phyloP scores from a whole-genome alignment of 139 green algal genomes.

The Zygnema cylindricum region DNA sequence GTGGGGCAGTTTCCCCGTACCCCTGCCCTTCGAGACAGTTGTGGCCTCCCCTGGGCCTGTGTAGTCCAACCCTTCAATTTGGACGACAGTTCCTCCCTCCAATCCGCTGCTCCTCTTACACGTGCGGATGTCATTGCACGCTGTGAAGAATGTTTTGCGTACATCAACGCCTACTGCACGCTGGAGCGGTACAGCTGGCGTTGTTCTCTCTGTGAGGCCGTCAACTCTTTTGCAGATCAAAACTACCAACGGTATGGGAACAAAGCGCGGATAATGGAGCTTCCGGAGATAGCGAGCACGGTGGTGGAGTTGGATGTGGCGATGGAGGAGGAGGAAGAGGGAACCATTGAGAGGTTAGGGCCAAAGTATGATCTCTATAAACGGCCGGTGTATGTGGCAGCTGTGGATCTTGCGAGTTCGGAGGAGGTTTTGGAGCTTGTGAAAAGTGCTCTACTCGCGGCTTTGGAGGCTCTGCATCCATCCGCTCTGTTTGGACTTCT shows the following conservation, averaged over 20 bases:
- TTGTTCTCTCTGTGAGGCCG: conserved; percentile 77
- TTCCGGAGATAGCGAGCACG: conserved; percentile 69
- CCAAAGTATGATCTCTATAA: conserved; percentile 38
- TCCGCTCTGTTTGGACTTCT: conserved; percentile 66
- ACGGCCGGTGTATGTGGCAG: conserved; percentile 72
- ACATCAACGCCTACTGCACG: conserved; percentile 58
- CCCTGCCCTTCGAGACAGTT: conserved; percentile 68
- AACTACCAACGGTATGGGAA: conserved; percentile 42
- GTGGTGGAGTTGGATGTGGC: conserved; percentile 71
- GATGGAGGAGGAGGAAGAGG: conserved; percentile 22
- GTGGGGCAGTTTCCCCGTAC: conserved; percentile 43
- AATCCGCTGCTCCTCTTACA: conserved; percentile 22
- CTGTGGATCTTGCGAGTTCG: conserved; percentile 69
- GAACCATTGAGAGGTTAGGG: not conserved
- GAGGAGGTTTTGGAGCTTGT: conserved; percentile 82
- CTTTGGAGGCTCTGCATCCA: conserved; percentile 79
- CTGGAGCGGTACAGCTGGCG: conserved; percentile 51
- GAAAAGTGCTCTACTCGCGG: conserved; percentile 73
- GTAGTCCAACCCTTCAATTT: conserved; percentile 69
- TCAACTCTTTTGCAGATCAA: conserved; percentile 63
- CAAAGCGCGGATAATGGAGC: not conserved
- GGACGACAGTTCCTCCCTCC: conserved; percentile 20
- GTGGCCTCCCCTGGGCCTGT: conserved; percentile 73
- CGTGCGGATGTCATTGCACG: conserved; percentile 65
- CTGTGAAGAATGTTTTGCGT: conserved; percentile 73